Evolutionary conservation across 768 basidiomycete genomes (phyloP), one percentile per base, ranked within the genome.

Genomic region (Kwoniella mangroviensis): DNA sequence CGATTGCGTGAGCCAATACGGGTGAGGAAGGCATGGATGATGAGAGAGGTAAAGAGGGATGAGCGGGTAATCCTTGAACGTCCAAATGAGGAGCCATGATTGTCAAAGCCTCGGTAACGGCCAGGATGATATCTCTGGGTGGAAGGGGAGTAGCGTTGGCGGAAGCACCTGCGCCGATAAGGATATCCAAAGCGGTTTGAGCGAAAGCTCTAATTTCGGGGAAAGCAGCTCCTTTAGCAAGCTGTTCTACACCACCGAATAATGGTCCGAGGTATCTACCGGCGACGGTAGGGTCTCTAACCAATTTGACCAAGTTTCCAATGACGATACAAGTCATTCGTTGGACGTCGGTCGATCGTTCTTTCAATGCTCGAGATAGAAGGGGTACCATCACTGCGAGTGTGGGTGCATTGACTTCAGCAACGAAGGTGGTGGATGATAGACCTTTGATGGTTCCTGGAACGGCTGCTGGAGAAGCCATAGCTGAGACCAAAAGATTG

Each of bases 191-290:
- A 7, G 96, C 92, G 5, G 90, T 86, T 77, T 91, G 89, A 65
- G 89, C 94, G 82, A 97, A 98, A n/a, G 92, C 93, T 68, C 94
- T 91, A 76, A 97, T 93, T 85, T 98, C 96, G 63, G 96, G 96
- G 87, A 98, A 98, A 28, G 95, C 93, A 64, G 95, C 95, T 19
- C 91, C 88, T 65, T 89, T 89, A 13, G 92, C 92, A 74, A 98
- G 93, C 83, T 91, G 92, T 79, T 92, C 89, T 19, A 96, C 93
- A 68, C 95, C 94, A 42, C 92, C 91, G 4, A 96, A 90, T 52
- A 98, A 89, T 51, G 90, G 87, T 73, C 90, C 91, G 42, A 95
- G 88, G 83, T 98, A 94, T 42, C 87, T 87, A 3, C 94, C 95
- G 61, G 96, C 96, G 49, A 98, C 89, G 69, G 87, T 89, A 2